Percentiles rank a stretch among this genome's conserved stretches.
Evolutionary conservation across 148 eudicot genomes (phyloP).

Genomic region (Pharnaceum exiguum): DNA sequence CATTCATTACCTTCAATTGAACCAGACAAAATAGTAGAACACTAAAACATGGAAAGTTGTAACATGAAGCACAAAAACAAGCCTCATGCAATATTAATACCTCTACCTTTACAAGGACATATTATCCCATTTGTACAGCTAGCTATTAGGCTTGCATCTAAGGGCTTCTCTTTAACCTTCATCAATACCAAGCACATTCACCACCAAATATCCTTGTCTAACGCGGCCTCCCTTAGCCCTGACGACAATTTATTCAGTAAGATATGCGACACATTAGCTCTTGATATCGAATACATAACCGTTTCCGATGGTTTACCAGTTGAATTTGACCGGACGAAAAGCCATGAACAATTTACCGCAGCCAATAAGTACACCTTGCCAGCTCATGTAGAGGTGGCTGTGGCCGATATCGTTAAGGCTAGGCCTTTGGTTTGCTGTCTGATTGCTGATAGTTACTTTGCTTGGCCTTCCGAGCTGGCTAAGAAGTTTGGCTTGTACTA

Average conservation of each 20-base stretch:
- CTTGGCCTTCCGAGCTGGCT: conserved; percentile 44
- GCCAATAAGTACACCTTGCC: conserved; percentile 17
- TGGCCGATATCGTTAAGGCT: conserved; percentile 12
- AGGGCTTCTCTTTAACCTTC: conserved; percentile 61
- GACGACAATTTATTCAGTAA: too few relatives aligned
- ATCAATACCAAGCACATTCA: conserved; percentile 54
- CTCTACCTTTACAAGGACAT: conserved; percentile 56
- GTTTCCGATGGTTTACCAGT: conserved; percentile 22
- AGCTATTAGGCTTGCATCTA: conserved; percentile 54
- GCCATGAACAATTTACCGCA: conserved; percentile 15
- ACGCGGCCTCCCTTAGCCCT: conserved; percentile 1
- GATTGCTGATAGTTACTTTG: conserved; percentile 60
- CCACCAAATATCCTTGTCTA: conserved; percentile 25
- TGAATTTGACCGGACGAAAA: conserved; percentile 12
- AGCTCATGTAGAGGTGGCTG: conserved; percentile 19
- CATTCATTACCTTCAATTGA: too few relatives aligned
- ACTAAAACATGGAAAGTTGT: too few relatives aligned
- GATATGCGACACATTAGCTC: too few relatives aligned
- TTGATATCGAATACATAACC: conserved; percentile 40
- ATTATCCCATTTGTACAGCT: conserved; percentile 49
- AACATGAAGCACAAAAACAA: too few relatives aligned
- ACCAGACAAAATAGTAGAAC: too few relatives aligned
- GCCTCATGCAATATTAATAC: conserved; percentile 44
- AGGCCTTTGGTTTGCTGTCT: conserved; percentile 19
- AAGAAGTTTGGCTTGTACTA: conserved; percentile 46